Conservation (phyloP, 306 rosid genomes). For the Prunus mume region DNA sequence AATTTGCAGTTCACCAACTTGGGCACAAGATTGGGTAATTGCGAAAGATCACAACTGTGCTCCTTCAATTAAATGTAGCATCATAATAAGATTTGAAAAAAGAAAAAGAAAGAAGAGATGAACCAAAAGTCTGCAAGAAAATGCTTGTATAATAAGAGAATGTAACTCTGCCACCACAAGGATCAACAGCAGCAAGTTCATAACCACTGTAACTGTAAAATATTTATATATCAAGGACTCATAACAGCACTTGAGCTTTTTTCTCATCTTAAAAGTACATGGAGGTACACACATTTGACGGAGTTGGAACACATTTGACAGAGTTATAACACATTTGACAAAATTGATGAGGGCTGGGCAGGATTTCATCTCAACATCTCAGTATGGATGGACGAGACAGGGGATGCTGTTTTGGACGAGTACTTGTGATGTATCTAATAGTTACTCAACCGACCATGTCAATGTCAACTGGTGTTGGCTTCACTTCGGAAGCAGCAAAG, state of each 20-base stretch:
- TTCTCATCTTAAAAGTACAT: background rate
- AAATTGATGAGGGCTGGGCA: background rate
- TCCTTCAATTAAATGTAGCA: slow-evolving; percentile 22
- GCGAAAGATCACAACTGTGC: slow-evolving; percentile 7
- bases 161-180: background rate
- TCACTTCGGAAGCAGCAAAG: slow-evolving; percentile 51
- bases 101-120: no score
- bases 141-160: background rate
- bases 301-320: no score
- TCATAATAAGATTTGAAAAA: background rate
- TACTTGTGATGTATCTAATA: background rate
- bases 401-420: background rate
- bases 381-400: background rate
- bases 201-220: background rate
- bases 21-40: slow-evolving; percentile 23
- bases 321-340: background rate
- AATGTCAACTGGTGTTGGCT: slow-evolving; percentile 46
- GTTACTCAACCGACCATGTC: slow-evolving; percentile 41
- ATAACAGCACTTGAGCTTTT: background rate
- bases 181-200: background rate
- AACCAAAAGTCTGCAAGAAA: background rate
- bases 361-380: slow-evolving; percentile 7
- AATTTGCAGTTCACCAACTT: slow-evolving; percentile 28
- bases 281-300: background rate
- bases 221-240: background rate